Percentiles rank a stretch among this genome's conserved stretches.
Evolutionary conservation across 1,284 basidiomycete species (phyloP).

Genomic region (Sporisorium scitamineum): DNA sequence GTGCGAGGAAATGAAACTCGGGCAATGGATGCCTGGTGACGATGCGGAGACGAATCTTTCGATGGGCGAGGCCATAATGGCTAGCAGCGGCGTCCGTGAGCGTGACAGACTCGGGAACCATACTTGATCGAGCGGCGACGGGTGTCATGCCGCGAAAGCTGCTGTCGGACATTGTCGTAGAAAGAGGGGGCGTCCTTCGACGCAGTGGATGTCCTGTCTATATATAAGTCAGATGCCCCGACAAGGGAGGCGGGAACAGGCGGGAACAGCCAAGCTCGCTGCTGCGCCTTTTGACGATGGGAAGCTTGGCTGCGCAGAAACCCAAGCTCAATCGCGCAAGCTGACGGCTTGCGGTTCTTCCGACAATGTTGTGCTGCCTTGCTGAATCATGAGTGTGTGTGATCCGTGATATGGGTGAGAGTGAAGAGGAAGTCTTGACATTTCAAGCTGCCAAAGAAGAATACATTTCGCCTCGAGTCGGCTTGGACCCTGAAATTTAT

Average conservation of each 20-base stretch:
- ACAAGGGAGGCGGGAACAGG: background rate
- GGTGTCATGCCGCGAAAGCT: conserved; percentile 17
- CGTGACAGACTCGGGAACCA: conserved; percentile 23
- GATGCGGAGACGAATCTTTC: conserved; percentile 35
- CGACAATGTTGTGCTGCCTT: background rate
- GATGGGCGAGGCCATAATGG: background rate
- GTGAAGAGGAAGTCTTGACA: background rate
- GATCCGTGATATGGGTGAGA: background rate
- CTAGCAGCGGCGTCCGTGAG: background rate
- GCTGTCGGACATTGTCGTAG: conserved; percentile 24
- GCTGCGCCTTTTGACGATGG: background rate
- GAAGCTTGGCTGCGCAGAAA: background rate
- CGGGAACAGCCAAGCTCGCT: background rate
- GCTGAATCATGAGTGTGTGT: background rate
- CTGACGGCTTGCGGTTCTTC: background rate
- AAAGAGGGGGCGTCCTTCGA: conserved; percentile 56
- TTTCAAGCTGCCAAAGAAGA: background rate
- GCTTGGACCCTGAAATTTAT: background rate
- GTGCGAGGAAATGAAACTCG: conserved; percentile 39
- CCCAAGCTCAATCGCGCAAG: background rate
- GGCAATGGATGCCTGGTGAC: conserved; percentile 38
- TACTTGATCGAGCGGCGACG: conserved; percentile 26
- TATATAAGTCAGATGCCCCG: background rate
- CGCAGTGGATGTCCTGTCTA: conserved; percentile 55
- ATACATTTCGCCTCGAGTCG: background rate